Conservation (phyloP, 139 green algal species). For the Chlorella sp. region DNA sequence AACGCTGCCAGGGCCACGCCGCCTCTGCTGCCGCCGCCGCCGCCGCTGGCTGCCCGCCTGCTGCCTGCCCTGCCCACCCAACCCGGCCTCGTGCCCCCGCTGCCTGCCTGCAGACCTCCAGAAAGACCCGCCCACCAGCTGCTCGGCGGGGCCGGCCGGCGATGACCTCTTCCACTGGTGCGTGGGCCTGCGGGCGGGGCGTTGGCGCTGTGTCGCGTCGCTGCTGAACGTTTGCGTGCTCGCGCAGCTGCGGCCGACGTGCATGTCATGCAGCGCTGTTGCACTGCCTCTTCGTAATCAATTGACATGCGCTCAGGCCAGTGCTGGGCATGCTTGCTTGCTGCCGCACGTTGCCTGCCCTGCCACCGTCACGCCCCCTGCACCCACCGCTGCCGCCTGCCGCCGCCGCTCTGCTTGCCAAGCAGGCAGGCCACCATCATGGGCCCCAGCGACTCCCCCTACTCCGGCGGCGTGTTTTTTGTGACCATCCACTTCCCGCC, state of each 20-base stretch:
- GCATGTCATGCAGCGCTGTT: no score
- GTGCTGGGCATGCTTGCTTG: no score
- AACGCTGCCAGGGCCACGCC: no score
- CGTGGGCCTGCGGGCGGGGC: not conserved
- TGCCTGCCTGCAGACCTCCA: constrained; percentile 81
- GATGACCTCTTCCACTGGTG: constrained; percentile 96
- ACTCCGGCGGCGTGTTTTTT: constrained; percentile 96
- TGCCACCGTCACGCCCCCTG: not conserved
- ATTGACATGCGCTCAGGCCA: no score
- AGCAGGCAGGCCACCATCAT: constrained; percentile 79
- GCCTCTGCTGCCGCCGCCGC: not conserved
- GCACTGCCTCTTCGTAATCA: no score
- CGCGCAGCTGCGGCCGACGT: no score
- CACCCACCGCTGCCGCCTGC: not conserved
- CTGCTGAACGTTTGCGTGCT: no score
- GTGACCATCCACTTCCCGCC: constrained; percentile 96
- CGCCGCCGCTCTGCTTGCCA: not conserved
- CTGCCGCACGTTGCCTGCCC: not conserved
- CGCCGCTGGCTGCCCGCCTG: not conserved
- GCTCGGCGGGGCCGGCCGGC: constrained; percentile 82
- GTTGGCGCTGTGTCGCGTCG: no score
- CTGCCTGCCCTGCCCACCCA: no score
- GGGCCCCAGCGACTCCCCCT: constrained; percentile 89
- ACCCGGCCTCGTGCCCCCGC: not conserved
- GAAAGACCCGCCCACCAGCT: constrained; percentile 93